Evolutionary conservation across 2,329 filamentous ascomycete species (phyloP).

Genomic region (Microdochium nivale): DNA sequence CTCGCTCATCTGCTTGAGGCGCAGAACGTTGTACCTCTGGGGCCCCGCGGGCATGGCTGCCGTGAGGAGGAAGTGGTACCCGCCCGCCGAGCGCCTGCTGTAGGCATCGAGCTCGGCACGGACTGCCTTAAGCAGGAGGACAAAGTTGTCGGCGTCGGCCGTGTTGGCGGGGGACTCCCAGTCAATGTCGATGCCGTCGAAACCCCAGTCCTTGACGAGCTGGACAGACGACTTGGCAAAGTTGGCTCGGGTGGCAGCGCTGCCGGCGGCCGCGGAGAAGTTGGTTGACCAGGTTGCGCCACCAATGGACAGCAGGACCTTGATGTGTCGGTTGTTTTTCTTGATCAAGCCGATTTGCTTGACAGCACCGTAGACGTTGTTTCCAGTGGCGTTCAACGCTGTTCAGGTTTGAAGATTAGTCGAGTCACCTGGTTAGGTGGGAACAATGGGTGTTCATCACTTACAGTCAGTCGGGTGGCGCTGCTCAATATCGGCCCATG

Average conservation of each 20-base stretch:
- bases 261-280: conserved; percentile 60
- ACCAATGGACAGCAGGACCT: conserved; percentile 71
- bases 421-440: not conserved
- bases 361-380: conserved; percentile 71
- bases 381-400: conserved; percentile 54
- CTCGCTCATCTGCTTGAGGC: conserved; percentile 34
- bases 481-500: conserved; percentile 63
- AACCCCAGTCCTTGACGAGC: conserved; percentile 65
- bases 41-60: conserved; percentile 43
- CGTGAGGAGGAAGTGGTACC: conserved; percentile 45
- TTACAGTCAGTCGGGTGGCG: conserved; percentile 61
- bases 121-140: conserved; percentile 33
- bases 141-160: conserved; percentile 32
- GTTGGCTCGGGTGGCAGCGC: conserved; percentile 46
- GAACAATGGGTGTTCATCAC: conserved; percentile 8
- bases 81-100: conserved; percentile 29
- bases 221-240: conserved; percentile 65
- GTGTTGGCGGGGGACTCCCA: conserved; percentile 30
- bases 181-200: conserved; percentile 32
- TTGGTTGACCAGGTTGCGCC: conserved; percentile 79
- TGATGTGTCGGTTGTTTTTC: conserved; percentile 67
- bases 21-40: conserved; percentile 35
- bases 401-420: conserved; percentile 1
- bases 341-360: conserved; percentile 77
- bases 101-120: conserved; percentile 40